Evolutionary conservation across 495 filamentous ascomycete species (phyloP).

Genomic region (Aspergillus funiculosus): DNA sequence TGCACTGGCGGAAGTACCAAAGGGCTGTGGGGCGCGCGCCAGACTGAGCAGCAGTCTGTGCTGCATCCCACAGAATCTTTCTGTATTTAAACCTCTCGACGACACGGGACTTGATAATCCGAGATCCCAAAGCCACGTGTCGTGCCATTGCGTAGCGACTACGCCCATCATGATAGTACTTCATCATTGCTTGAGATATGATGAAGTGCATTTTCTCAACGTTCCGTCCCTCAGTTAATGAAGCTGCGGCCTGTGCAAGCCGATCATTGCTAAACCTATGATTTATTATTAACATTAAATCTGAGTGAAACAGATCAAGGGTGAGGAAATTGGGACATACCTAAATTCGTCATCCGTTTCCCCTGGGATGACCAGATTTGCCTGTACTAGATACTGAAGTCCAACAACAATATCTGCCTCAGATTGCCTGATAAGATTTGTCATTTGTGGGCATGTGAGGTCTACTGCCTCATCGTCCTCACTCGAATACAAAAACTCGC

Average conservation of each 20-base stretch:
- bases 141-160: constrained; percentile 63
- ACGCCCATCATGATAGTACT: constrained; percentile 55
- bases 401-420: constrained; percentile 60
- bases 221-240: constrained; percentile 60
- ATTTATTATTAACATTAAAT: not conserved
- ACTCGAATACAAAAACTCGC: constrained; percentile 55
- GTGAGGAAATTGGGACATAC: constrained; percentile 19
- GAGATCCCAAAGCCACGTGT: constrained; percentile 68
- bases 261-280: constrained; percentile 77
- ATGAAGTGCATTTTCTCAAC: constrained; percentile 79
- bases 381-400: constrained; percentile 69
- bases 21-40: constrained; percentile 73
- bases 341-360: constrained; percentile 70
- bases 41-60: constrained; percentile 67
- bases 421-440: constrained; percentile 29
- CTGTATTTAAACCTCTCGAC: constrained; percentile 57
- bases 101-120: constrained; percentile 63
- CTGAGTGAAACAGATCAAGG: not conserved
- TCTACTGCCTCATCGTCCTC: constrained; percentile 31
- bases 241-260: constrained; percentile 68
- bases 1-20: constrained; percentile 68
- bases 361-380: constrained; percentile 67
- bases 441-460: constrained; percentile 31
- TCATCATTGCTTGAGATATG: constrained; percentile 71
- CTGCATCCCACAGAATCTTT: constrained; percentile 68